Percentiles rank a stretch among this genome's conserved stretches.
phyloP scores from a whole-genome alignment of 129 eudicot species.

The Pseudognaphalium luteoalbum region DNA sequence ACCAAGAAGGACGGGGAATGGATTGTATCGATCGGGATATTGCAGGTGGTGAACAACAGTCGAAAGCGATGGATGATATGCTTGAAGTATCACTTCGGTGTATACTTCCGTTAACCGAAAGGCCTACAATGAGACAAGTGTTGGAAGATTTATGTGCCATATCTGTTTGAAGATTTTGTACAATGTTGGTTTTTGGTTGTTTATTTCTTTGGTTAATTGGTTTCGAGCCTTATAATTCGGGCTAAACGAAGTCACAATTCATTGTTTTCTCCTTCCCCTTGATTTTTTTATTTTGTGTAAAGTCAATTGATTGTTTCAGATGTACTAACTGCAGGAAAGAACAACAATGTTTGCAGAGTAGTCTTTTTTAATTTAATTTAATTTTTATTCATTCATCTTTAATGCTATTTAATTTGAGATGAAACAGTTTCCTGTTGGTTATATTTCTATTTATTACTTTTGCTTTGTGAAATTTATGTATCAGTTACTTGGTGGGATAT shows the following conservation, averaged over 20 bases:
- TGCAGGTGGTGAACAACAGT: slow-evolving; percentile 66
- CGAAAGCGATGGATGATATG: slow-evolving; percentile 84
- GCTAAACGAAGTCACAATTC: slow-evolving; percentile 40
- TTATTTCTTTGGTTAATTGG: slow-evolving; percentile 38
- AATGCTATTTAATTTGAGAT: slow-evolving; percentile 11
- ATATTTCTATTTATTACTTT: not conserved
- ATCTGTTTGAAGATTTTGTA: slow-evolving; percentile 61
- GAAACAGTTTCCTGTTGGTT: slow-evolving; percentile 20
- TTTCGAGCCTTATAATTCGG: slow-evolving; percentile 36
- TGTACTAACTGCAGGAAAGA: slow-evolving; percentile 45
- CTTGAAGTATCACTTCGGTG: slow-evolving; percentile 85
- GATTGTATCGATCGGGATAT: slow-evolving; percentile 91
- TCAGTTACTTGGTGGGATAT: not conserved
- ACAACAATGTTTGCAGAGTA: slow-evolving; percentile 37
- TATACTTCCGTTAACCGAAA: slow-evolving; percentile 85
- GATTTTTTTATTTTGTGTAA: slow-evolving; percentile 40
- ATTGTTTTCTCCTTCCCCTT: slow-evolving; percentile 34
- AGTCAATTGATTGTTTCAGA: slow-evolving; percentile 46
- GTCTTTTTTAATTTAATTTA: slow-evolving; percentile 23
- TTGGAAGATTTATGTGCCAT: slow-evolving; percentile 71
- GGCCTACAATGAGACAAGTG: slow-evolving; percentile 90
- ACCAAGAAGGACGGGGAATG: slow-evolving; percentile 85
- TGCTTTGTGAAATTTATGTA: not conserved
- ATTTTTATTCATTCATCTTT: slow-evolving; percentile 11
- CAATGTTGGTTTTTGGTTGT: slow-evolving; percentile 39